Percentiles rank a stretch among this genome's conserved stretches.
These are phyloP conservation scores for Plasmodium gallinaceum DNA, from an alignment of 169 alveolate genomes.

Conservation along the genomic window DNA sequence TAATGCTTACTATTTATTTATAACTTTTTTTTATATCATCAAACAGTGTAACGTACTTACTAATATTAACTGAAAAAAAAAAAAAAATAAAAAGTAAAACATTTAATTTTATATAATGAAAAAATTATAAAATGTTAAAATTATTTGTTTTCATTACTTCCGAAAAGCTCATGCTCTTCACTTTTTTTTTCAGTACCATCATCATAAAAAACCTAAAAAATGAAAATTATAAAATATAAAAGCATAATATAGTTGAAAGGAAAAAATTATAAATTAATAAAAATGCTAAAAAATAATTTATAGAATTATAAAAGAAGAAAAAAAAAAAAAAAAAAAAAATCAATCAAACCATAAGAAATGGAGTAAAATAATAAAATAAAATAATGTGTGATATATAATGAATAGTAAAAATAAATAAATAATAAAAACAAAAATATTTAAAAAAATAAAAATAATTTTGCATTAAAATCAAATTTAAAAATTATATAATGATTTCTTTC, in stretches of 20 bases:
- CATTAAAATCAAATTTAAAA: too few species aligned
- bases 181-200: not conserved
- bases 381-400: too few species aligned
- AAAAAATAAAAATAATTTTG: too few species aligned
- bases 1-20: not conserved
- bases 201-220: slow-evolving; percentile 1
- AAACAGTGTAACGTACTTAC: slow-evolving; percentile 20
- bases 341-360: too few species aligned
- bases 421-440: not conserved
- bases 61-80: slow-evolving; percentile 29
- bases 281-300: too few species aligned
- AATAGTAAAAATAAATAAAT: not conserved
- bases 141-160: slow-evolving; percentile 36
- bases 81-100: not conserved
- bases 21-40: slow-evolving; percentile 43
- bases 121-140: not conserved
- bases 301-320: too few species aligned
- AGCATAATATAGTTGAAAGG: too few species aligned
- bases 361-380: too few species aligned
- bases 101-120: not conserved
- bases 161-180: slow-evolving; percentile 40
- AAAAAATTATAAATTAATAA: too few species aligned
- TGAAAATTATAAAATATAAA: not conserved
- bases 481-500: not conserved
- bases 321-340: too few species aligned